A percentile compares a stretch with the other conserved stretches of the same genome.
Conservation (phyloP, 2,329 filamentous ascomycete species). For the Allantophomopsis cytisporea region DNA sequence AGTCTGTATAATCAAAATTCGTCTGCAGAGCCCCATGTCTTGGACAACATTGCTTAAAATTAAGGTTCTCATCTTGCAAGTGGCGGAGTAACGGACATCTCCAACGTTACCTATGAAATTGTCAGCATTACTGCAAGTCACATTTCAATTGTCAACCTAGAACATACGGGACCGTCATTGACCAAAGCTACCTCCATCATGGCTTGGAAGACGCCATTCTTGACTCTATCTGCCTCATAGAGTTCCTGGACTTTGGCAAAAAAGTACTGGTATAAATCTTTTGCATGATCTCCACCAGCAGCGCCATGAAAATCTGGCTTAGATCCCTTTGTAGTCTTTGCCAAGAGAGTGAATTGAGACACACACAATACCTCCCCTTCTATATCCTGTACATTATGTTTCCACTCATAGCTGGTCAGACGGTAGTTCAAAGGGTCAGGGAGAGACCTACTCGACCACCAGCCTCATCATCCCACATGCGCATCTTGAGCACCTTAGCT, state of each 20-base stretch:
- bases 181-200: conserved; percentile 97
- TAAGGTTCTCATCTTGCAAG: too few species aligned
- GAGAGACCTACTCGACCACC: conserved; percentile 14
- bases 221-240: conserved; percentile 64
- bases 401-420: conserved; percentile 50
- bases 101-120: too few species aligned
- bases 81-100: too few species aligned
- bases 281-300: conserved; percentile 64
- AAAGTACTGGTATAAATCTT: conserved; percentile 73
- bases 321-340: conserved; percentile 86
- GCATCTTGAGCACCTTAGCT: conserved; percentile 76
- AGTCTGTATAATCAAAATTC: too few species aligned
- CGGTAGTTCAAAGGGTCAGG: conserved; percentile 1
- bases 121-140: too few species aligned
- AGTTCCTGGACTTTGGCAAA: conserved; percentile 59
- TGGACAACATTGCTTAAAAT: too few species aligned
- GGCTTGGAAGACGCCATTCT: conserved; percentile 93
- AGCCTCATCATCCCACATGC: conserved; percentile 49
- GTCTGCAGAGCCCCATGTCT: too few species aligned
- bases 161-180: conserved; percentile 64
- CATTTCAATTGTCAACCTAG: neutral
- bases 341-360: conserved; percentile 91
- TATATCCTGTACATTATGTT: conserved; percentile 77
- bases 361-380: conserved; percentile 90
- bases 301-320: conserved; percentile 94